Conservation (phyloP, 768 basidiomycete species). For the Leccinellum rugosiceps region DNA sequence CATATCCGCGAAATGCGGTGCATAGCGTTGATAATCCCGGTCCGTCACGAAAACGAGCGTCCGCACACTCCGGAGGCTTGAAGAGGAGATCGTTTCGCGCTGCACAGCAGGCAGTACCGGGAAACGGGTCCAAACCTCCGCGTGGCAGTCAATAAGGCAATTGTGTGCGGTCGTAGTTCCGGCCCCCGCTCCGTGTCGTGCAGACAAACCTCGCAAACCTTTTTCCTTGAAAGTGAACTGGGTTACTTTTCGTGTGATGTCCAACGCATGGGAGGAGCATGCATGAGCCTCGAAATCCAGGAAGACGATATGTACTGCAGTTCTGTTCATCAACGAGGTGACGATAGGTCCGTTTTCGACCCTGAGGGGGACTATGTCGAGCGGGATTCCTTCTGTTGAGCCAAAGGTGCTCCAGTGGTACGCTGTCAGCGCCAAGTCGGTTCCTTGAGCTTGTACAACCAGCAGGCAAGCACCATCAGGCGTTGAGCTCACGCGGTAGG, state of each 20-base stretch:
- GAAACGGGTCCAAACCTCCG: slow-evolving; percentile 59
- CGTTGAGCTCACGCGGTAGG: slow-evolving; percentile 37
- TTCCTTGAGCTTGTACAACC: slow-evolving; percentile 23
- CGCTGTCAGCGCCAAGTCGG: slow-evolving; percentile 28
- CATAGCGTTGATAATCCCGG: slow-evolving; percentile 33
- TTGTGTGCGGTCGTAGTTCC: slow-evolving; percentile 38
- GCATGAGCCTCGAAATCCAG: slow-evolving; percentile 33
- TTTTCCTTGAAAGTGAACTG: slow-evolving; percentile 55
- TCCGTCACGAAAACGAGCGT: slow-evolving; percentile 45
- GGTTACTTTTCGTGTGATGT: slow-evolving; percentile 53
- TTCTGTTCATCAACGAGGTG: slow-evolving; percentile 46
- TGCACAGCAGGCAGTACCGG: slow-evolving; percentile 53
- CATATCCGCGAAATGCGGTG: slow-evolving; percentile 43
- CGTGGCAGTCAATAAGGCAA: slow-evolving; percentile 50
- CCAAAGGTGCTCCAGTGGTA: slow-evolving; percentile 62
- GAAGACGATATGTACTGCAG: slow-evolving; percentile 40
- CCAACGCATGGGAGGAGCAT: slow-evolving; percentile 43
- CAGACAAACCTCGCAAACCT: slow-evolving; percentile 20
- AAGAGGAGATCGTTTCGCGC: slow-evolving; percentile 40
- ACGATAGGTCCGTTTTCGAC: slow-evolving; percentile 25
- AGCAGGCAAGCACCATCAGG: slow-evolving; percentile 56
- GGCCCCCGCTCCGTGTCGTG: slow-evolving; percentile 1
- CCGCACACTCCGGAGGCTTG: slow-evolving; percentile 31
- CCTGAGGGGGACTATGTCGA: slow-evolving; percentile 32
- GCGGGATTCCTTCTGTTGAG: slow-evolving; percentile 40